Evolutionary conservation across 495 filamentous ascomycete species (phyloP).

Genomic region (Eremomyces bilateralis): DNA sequence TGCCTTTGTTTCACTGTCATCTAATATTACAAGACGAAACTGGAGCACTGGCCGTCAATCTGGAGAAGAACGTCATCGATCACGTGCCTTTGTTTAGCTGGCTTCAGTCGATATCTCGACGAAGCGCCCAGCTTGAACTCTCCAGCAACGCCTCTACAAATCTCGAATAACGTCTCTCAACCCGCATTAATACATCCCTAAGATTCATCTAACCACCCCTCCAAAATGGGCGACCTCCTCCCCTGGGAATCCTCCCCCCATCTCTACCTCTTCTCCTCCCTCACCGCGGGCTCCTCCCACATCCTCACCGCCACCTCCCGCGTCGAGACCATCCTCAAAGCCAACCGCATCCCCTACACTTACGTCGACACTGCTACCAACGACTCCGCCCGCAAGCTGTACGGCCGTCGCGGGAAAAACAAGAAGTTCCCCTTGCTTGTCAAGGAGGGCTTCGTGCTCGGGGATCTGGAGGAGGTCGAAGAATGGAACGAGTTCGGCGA

Average conservation of each 20-base stretch:
- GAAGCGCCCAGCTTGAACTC: too few species aligned
- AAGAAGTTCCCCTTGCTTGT: conserved; percentile 79
- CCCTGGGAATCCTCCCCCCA: conserved; percentile 54
- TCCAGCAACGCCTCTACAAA: too few species aligned
- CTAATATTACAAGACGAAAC: too few species aligned
- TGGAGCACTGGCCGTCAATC: too few species aligned
- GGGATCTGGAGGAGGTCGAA: conserved; percentile 79
- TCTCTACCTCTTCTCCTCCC: conserved; percentile 82
- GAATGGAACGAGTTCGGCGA: conserved; percentile 99
- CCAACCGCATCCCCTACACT: conserved; percentile 81
- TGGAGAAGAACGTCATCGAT: too few species aligned
- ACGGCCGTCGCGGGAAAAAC: conserved; percentile 54
- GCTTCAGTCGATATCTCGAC: too few species aligned
- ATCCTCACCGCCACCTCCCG: conserved; percentile 92
- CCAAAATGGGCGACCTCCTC: conserved; percentile 25
- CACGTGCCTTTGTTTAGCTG: too few species aligned
- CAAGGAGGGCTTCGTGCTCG: conserved; percentile 66
- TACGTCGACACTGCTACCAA: conserved; percentile 85
- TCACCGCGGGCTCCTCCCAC: conserved; percentile 92
- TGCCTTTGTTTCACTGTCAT: too few species aligned
- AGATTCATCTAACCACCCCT: too few species aligned
- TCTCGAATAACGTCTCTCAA: too few species aligned
- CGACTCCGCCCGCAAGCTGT: conserved; percentile 74
- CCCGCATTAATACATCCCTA: not conserved
- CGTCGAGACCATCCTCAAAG: conserved; percentile 87